phyloP scores from a whole-genome alignment of 2,329 filamentous ascomycete species.

The Sporothrix humicola region DNA sequence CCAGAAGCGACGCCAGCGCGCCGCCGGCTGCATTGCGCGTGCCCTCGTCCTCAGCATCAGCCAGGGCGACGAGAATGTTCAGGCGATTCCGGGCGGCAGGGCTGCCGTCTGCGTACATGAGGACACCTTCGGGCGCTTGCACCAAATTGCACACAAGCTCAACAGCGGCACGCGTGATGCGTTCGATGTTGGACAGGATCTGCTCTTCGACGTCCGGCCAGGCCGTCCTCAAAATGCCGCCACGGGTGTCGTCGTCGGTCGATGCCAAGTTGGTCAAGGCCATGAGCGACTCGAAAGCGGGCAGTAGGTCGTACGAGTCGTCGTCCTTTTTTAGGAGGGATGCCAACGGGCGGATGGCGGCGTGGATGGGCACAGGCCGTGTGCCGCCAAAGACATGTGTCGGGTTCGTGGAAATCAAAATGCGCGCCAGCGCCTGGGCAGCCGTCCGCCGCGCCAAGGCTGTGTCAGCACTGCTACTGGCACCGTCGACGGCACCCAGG shows the following conservation, averaged over 20 bases:
- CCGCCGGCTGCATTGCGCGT: constrained; percentile 87
- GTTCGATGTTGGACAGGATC: constrained; percentile 74
- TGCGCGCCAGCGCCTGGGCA: constrained; percentile 80
- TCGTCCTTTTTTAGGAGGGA: constrained; percentile 65
- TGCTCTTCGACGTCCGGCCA: constrained; percentile 84
- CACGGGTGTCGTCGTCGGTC: constrained; percentile 69
- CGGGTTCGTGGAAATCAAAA: constrained; percentile 86
- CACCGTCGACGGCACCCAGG: constrained; percentile 58
- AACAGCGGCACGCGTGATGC: constrained; percentile 80
- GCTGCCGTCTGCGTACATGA: constrained; percentile 70
- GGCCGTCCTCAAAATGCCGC: constrained; percentile 72
- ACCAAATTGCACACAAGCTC: constrained; percentile 93
- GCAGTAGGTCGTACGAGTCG: constrained; percentile 72
- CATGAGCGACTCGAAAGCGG: constrained; percentile 87
- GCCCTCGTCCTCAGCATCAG: constrained; percentile 80
- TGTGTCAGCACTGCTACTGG: neutral
- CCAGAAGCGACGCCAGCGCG: constrained; percentile 82
- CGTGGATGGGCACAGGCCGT: constrained; percentile 73
- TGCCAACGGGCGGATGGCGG: constrained; percentile 81
- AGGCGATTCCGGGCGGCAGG: constrained; percentile 72
- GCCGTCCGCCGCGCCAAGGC: constrained; percentile 60
- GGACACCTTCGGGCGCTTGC: constrained; percentile 68
- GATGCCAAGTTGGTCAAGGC: constrained; percentile 94
- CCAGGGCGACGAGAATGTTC: constrained; percentile 83
- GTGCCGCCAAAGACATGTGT: constrained; percentile 80